Evolutionary conservation across 352 stramenopile genomes (phyloP).

Genomic region (Phytophthora tubulina): DNA sequence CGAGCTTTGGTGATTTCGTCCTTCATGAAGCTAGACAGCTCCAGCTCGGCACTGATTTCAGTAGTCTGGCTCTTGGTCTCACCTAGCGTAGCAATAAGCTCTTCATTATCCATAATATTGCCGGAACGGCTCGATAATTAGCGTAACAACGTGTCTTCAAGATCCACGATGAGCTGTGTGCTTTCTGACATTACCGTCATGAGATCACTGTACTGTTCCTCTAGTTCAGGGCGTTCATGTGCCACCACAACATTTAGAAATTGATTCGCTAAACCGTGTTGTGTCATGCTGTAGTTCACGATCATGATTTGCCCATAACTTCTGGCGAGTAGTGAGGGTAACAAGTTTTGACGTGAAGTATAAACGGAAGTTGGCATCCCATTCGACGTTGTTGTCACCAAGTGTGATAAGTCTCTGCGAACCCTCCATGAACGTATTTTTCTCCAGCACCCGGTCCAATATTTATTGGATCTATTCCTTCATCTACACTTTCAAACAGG

Average conservation of each 20-base stretch:
- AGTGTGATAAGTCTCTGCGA: conserved; percentile 93
- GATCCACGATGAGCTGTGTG: conserved; percentile 92
- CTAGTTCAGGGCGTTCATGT: conserved; percentile 93
- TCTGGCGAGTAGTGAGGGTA: conserved; percentile 95
- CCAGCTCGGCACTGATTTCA: conserved; percentile 94
- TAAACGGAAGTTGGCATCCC: conserved; percentile 93
- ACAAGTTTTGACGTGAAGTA: conserved; percentile 96
- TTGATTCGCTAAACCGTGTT: conserved; percentile 93
- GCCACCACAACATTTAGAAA: conserved; percentile 95
- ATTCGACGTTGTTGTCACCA: conserved; percentile 95
- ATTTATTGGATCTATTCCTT: conserved; percentile 94
- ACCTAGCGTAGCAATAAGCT: conserved; percentile 94
- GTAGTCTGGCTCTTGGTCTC: conserved; percentile 96
- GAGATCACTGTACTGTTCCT: conserved; percentile 94
- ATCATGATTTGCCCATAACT: conserved; percentile 98
- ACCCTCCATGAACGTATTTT: conserved; percentile 93
- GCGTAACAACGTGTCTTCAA: conserved; percentile 94
- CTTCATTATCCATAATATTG: conserved; percentile 96
- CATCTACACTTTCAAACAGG: conserved; percentile 95
- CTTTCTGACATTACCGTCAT: conserved; percentile 95
- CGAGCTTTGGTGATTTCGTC: conserved; percentile 94
- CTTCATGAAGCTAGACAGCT: conserved; percentile 94
- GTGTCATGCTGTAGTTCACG: conserved; percentile 96
- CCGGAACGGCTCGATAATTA: conserved; percentile 91
- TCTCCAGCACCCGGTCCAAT: conserved; percentile 94